Evolutionary conservation across 345 rosid genomes (phyloP), one percentile per base, ranked within the genome.

Genomic region (Salix brachista): DNA sequence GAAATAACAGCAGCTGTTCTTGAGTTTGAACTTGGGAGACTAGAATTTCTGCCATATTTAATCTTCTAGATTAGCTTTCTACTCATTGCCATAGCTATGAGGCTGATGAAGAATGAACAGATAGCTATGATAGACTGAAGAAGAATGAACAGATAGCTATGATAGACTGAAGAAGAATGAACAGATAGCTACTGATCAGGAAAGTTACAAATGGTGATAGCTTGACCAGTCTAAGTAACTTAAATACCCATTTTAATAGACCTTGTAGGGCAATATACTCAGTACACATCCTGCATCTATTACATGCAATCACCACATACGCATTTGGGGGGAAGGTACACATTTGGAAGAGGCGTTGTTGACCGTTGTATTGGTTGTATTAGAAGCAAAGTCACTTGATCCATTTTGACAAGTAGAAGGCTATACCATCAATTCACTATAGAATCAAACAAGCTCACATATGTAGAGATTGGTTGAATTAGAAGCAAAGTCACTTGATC

Each of bases 331-430:
- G 5, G 69, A 70, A 37, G 26, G 34, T 17, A 65, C 10, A 34
- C 56, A 26, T 65, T 74, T 46, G 44, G 75, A 72, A 41, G 58
- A 23, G 60, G 52, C 65, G 3, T 42, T 61, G 58, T 32, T 64
- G 65, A 76, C 56, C 50, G 34, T 34, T 69, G 37, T n/a, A 8
- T 77, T 73, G 70, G 68, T 25, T 28, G 75, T 21, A 74, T 62
- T 42, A 70, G 60, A 30, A 68, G 67, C 78, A 67, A 72, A 30
- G 62, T 61, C 50, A 77, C 56, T 30, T 6, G 61, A 36, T 50
- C 65, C 79, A 74, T 37, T 68, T 10, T 70, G 48, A 78, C 70
- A 36, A 34, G 76, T 19, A 25, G 69, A 74, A 42, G 46, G 74
- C 56, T 66, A 67, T 8, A 56, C 65, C 12, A 68, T 56, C 79